Conservation (phyloP, 2,329 filamentous ascomycete species). For the Pochonia chlamydosporia region DNA sequence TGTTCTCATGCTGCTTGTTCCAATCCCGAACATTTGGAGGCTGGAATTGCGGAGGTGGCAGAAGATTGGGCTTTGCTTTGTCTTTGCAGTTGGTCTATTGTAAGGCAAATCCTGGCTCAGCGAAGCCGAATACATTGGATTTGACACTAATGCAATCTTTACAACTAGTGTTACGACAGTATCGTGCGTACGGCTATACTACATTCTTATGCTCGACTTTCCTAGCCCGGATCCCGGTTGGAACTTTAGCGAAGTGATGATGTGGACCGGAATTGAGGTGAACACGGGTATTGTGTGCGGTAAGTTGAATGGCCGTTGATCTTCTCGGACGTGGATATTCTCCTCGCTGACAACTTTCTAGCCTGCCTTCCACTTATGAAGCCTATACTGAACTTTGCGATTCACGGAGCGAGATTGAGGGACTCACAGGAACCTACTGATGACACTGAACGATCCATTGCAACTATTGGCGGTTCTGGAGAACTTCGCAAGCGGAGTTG, state of each 20-base stretch:
- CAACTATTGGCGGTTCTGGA: too few species aligned
- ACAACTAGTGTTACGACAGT: constrained; percentile 4
- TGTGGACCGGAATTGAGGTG: constrained; percentile 13
- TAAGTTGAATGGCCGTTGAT: neutral
- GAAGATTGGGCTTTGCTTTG: constrained; percentile 14
- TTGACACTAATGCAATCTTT: neutral
- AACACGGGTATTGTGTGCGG: constrained; percentile 11
- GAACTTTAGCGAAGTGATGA: constrained; percentile 8
- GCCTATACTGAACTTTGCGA: constrained; percentile 63
- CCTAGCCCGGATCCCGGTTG: constrained; percentile 10
- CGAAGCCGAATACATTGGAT: neutral
- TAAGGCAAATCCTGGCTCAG: constrained; percentile 10
- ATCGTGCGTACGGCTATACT: constrained; percentile 3
- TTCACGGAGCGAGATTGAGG: constrained; percentile 63
- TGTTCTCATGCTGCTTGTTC: constrained; percentile 16
- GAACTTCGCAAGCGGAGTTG: too few species aligned
- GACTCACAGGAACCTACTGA: too few species aligned
- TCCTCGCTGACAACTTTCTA: constrained; percentile 38
- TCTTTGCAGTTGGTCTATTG: constrained; percentile 19
- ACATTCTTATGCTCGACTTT: constrained; percentile 8
- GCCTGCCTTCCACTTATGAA: constrained; percentile 41
- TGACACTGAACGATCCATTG: too few species aligned
- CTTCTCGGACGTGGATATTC: too few species aligned
- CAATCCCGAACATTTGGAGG: constrained; percentile 18
- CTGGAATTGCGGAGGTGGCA: constrained; percentile 14